These are phyloP conservation scores for Larix kaempferi DNA, from an alignment of 75 land plant species.

Conservation along the genomic window DNA sequence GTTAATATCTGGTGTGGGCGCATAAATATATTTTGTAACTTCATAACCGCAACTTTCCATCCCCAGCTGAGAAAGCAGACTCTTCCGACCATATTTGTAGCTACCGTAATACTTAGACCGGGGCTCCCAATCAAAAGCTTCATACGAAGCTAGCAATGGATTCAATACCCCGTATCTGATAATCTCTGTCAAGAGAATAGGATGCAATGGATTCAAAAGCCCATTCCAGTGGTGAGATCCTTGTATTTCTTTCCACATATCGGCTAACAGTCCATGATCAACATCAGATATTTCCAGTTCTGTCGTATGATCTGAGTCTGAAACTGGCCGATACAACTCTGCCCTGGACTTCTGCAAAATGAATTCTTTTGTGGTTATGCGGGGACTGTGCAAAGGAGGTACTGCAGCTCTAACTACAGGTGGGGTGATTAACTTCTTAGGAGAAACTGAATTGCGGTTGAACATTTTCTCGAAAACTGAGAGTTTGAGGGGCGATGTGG, in stretches of 20 bases:
- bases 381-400: too few species aligned
- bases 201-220: slow-evolving; percentile 25
- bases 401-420: too few species aligned
- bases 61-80: slow-evolving; percentile 38
- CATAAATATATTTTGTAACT: slow-evolving; percentile 66
- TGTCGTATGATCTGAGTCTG: too few species aligned
- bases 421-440: too few species aligned
- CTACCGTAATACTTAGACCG: slow-evolving; percentile 52
- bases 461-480: too few species aligned
- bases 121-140: slow-evolving; percentile 65
- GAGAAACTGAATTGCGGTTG: too few species aligned
- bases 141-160: slow-evolving; percentile 36
- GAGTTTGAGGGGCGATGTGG: too few species aligned
- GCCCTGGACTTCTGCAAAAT: too few species aligned
- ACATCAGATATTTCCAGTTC: too few species aligned
- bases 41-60: slow-evolving; percentile 49
- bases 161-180: slow-evolving; percentile 77
- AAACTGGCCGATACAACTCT: too few species aligned
- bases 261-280: too few species aligned
- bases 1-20: slow-evolving; percentile 44
- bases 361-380: too few species aligned
- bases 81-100: slow-evolving; percentile 51
- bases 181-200: slow-evolving; percentile 48
- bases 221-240: slow-evolving; percentile 56
- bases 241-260: slow-evolving; percentile 52